phyloP scores from a whole-genome alignment of 345 rosid genomes.

The Salix udensis region DNA sequence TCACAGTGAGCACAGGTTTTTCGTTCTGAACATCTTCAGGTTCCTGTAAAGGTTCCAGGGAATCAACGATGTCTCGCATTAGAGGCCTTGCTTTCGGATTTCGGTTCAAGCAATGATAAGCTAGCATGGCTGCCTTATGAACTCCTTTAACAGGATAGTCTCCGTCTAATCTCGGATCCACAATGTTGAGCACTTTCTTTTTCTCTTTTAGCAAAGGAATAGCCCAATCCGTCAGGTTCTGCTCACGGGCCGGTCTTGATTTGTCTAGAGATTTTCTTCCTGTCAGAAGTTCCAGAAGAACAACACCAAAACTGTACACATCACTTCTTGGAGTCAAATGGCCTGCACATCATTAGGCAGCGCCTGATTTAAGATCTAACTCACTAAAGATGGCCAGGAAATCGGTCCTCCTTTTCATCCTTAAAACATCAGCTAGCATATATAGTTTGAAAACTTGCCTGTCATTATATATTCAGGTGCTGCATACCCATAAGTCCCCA shows the following conservation, averaged over 20 bases:
- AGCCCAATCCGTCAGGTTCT: slow-evolving; percentile 89
- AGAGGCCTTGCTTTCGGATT: slow-evolving; percentile 95
- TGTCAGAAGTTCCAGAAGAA: slow-evolving; percentile 38
- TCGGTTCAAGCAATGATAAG: slow-evolving; percentile 86
- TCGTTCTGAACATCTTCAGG: slow-evolving; percentile 35
- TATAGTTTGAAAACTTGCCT: slow-evolving; percentile 33
- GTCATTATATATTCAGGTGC: slow-evolving; percentile 99
- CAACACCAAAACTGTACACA: slow-evolving; percentile 32
- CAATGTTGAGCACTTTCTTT: slow-evolving; percentile 68
- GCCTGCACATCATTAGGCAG: neutral
- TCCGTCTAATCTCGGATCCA: slow-evolving; percentile 70
- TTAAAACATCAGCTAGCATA: neutral
- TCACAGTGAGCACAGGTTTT: slow-evolving; percentile 42
- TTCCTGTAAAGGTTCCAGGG: slow-evolving; percentile 85
- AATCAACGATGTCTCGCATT: slow-evolving; percentile 94
- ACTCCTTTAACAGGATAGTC: slow-evolving; percentile 71
- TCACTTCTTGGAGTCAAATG: slow-evolving; percentile 37
- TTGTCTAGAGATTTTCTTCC: slow-evolving; percentile 89
- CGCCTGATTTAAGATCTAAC: neutral
- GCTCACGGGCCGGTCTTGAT: slow-evolving; percentile 77
- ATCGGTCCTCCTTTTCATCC: neutral
- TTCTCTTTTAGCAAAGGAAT: slow-evolving; percentile 82
- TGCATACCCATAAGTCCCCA: slow-evolving; percentile 99
- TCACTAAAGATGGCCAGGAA: neutral
- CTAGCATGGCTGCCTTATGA: slow-evolving; percentile 93